phyloP scores from a whole-genome alignment of 345 rosid species.

The Lenwebbia sp. region DNA sequence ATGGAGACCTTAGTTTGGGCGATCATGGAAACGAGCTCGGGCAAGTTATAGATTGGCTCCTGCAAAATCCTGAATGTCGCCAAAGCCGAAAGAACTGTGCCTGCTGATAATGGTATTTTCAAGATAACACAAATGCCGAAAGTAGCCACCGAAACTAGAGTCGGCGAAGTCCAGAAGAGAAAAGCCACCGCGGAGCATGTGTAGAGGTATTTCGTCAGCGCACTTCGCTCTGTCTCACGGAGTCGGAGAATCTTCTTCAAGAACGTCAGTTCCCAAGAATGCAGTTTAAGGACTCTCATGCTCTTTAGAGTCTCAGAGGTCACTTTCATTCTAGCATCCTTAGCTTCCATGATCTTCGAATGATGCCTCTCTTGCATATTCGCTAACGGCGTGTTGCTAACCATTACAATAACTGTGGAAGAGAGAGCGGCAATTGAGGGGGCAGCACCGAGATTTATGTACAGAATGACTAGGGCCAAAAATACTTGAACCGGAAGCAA shows the following conservation, averaged over 20 bases:
- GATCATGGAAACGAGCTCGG: constrained; percentile 54
- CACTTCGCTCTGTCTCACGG: constrained; percentile 19
- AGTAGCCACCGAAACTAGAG: constrained; percentile 47
- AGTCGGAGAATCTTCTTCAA: constrained; percentile 22
- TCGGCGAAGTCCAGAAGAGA: constrained; percentile 72
- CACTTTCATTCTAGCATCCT: constrained; percentile 7
- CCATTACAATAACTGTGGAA: constrained; percentile 46
- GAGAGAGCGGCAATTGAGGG: constrained; percentile 45
- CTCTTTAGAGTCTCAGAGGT: constrained; percentile 8
- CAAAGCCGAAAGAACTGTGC: constrained; percentile 48
- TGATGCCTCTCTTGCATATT: constrained; percentile 42
- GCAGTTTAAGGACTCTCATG: constrained; percentile 11
- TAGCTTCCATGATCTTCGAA: constrained; percentile 42
- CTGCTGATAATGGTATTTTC: constrained; percentile 32
- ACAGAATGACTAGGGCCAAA: constrained; percentile 41
- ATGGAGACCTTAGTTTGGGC: constrained; percentile 53
- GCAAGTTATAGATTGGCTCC: constrained; percentile 63
- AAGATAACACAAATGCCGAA: constrained; percentile 42
- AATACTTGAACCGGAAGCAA: constrained; percentile 52
- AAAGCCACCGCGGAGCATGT: constrained; percentile 49
- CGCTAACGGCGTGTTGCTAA: constrained; percentile 57
- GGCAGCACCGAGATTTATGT: constrained; percentile 44
- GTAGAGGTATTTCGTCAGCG: constrained; percentile 43
- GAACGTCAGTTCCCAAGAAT: constrained; percentile 7
- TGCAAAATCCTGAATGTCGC: constrained; percentile 58